Evolutionary conservation across 2,329 filamentous ascomycete genomes (phyloP).

Genomic region (Diaporthe sp.): DNA sequence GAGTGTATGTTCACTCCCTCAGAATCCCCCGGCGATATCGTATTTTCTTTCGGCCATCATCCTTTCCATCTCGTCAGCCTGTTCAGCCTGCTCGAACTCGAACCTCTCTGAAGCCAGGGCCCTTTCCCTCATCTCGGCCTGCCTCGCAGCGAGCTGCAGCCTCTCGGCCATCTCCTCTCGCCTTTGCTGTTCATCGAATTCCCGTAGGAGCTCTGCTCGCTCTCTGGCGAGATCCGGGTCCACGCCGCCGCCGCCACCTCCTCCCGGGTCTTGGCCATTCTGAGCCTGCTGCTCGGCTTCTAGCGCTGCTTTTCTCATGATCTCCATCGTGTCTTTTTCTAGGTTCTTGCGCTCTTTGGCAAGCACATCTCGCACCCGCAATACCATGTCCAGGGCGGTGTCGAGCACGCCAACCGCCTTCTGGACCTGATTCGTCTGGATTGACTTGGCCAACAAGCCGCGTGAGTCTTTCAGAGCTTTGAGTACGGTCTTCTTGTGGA

Average conservation of each 20-base stretch:
- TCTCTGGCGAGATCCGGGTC: neutral
- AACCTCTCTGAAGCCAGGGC: slow-evolving; percentile 22
- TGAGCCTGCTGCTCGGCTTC: slow-evolving; percentile 38
- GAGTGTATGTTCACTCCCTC: slow-evolving; percentile 5
- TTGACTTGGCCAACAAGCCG: slow-evolving; percentile 34
- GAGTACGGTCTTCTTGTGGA: slow-evolving; percentile 36
- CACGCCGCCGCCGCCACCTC: neutral
- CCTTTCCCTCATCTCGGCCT: slow-evolving; percentile 27
- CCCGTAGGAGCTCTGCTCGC: slow-evolving; percentile 25
- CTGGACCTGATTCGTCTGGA: slow-evolving; percentile 22
- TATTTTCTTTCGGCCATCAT: slow-evolving; percentile 27
- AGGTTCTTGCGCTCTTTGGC: slow-evolving; percentile 37
- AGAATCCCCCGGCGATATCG: slow-evolving; percentile 18
- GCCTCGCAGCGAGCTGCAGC: neutral
- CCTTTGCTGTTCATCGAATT: slow-evolving; percentile 20
- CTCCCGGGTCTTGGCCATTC: neutral
- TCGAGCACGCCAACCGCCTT: slow-evolving; percentile 39
- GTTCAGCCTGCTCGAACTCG: neutral
- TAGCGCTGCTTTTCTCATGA: slow-evolving; percentile 45
- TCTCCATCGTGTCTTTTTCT: slow-evolving; percentile 39
- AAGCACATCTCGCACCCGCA: slow-evolving; percentile 37
- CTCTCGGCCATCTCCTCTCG: slow-evolving; percentile 14
- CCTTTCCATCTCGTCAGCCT: slow-evolving; percentile 32
- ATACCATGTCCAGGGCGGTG: slow-evolving; percentile 37
- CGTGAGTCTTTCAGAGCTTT: slow-evolving; percentile 39